A percentile compares a stretch with the other conserved stretches of the same genome.
Evolutionary conservation across 2,329 filamentous ascomycete species (phyloP).

Genomic region (Fusarium nelsonii): DNA sequence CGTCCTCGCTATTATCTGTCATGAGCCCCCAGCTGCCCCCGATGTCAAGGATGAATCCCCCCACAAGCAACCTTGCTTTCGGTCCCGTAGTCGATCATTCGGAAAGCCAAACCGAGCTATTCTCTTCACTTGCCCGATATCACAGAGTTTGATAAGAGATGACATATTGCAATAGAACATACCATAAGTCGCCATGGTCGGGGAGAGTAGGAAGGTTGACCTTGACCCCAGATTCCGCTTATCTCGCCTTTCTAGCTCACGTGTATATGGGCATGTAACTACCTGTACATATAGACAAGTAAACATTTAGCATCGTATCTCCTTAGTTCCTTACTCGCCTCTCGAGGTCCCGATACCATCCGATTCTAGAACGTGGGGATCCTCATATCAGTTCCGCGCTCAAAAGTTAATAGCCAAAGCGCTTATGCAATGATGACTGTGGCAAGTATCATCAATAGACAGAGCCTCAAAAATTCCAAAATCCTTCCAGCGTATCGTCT

Average conservation of each 20-base stretch:
- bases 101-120: not conserved
- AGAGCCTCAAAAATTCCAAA: slow-evolving; percentile 5
- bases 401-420: not conserved
- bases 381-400: not conserved
- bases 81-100: not conserved
- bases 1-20: rapidly evolving
- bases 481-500: not conserved
- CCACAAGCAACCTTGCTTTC: not conserved
- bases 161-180: not conserved
- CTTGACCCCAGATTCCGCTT: not conserved
- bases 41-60: rapidly evolving
- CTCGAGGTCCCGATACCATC: not conserved
- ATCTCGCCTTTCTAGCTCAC: not conserved
- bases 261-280: not conserved
- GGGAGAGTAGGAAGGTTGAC: not conserved
- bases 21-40: not conserved
- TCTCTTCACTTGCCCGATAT: not conserved
- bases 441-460: not conserved
- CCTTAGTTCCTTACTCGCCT: not conserved
- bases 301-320: not conserved
- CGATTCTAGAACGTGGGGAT: not conserved
- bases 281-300: not conserved
- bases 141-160: not conserved
- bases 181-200: not conserved
- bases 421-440: not conserved